A percentile compares a stretch with the other conserved stretches of the same genome.
Evolutionary conservation across 1,284 basidiomycete genomes (phyloP).

Genomic region (Boletus subluridellus): DNA sequence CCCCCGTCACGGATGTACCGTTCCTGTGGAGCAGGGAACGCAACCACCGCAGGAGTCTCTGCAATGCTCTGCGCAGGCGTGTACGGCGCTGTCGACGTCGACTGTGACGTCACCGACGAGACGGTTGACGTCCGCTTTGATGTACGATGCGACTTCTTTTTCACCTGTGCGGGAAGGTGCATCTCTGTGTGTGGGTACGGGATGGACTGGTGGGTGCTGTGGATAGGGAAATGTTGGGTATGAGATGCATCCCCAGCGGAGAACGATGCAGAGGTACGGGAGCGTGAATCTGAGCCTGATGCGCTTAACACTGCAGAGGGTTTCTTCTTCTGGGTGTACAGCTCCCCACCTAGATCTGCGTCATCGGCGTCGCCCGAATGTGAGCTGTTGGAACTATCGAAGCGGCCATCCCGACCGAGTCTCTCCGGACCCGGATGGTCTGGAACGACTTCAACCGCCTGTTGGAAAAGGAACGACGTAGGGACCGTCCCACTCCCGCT

Average conservation of each 20-base stretch:
- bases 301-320: slow-evolving; percentile 33
- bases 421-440: neutral
- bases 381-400: neutral
- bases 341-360: slow-evolving; percentile 58
- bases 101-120: slow-evolving; percentile 35
- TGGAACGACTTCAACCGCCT: neutral
- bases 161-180: slow-evolving; percentile 18
- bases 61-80: slow-evolving; percentile 23
- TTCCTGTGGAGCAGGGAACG: slow-evolving; percentile 22
- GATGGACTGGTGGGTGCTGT: slow-evolving; percentile 15
- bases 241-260: slow-evolving; percentile 34
- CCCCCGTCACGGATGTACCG: slow-evolving; percentile 11
- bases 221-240: slow-evolving; percentile 17
- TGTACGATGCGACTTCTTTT: slow-evolving; percentile 26
- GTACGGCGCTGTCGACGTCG: slow-evolving; percentile 32
- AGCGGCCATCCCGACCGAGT: neutral
- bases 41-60: slow-evolving; percentile 26
- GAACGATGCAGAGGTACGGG: slow-evolving; percentile 52
- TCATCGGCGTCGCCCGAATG: slow-evolving; percentile 45
- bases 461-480: neutral
- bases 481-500: slow-evolving; percentile 29
- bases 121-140: slow-evolving; percentile 31
- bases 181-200: slow-evolving; percentile 31
- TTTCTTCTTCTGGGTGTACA: slow-evolving; percentile 45
- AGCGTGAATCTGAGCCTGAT: slow-evolving; percentile 54